Percentiles rank a stretch among this genome's conserved stretches.
These are phyloP conservation scores for Enterospora canceri DNA, from an alignment of 371 early-diverging fungal species.

Conservation along the genomic window DNA sequence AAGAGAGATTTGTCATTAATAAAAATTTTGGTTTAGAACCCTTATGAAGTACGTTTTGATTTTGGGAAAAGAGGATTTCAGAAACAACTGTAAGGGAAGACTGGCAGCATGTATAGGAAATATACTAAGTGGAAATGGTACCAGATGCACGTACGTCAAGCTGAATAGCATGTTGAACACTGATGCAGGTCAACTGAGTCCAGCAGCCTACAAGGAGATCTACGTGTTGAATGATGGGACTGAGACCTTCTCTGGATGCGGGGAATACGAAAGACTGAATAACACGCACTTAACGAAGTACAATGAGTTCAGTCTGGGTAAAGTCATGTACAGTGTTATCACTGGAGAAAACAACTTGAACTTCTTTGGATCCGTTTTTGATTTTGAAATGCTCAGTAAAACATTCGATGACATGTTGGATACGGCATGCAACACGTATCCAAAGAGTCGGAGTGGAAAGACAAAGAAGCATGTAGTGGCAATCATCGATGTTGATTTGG, in stretches of 20 bases:
- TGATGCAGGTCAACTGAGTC: slow-evolving; percentile 87
- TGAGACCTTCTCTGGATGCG: slow-evolving; percentile 93
- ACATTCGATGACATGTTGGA: too few relatives aligned
- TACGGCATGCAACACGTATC: slow-evolving; percentile 88
- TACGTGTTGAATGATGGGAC: slow-evolving; percentile 96
- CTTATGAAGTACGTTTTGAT: slow-evolving; percentile 73
- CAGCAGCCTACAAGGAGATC: slow-evolving; percentile 91
- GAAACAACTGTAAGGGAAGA: slow-evolving; percentile 95
- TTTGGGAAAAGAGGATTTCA: slow-evolving; percentile 91
- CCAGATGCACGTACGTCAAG: slow-evolving; percentile 88
- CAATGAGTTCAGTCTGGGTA: slow-evolving; percentile 95
- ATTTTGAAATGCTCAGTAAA: slow-evolving; percentile 84
- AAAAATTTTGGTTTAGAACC: too few relatives aligned
- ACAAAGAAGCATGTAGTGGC: slow-evolving; percentile 60
- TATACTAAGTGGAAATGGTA: slow-evolving; percentile 77
- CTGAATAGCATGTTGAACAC: slow-evolving; percentile 98
- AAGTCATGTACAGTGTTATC: too few relatives aligned
- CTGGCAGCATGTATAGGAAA: slow-evolving; percentile 89
- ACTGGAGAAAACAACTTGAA: too few relatives aligned
- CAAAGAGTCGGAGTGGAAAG: slow-evolving; percentile 60
- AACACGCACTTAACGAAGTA: slow-evolving; percentile 75
- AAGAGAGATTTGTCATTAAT: too few relatives aligned
- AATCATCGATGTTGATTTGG: slow-evolving; percentile 90
- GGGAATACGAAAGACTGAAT: slow-evolving; percentile 94
- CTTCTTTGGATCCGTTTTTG: too few relatives aligned